Conservation (phyloP, 2,329 filamentous ascomycete genomes). For the Colletotrichum costaricense region DNA sequence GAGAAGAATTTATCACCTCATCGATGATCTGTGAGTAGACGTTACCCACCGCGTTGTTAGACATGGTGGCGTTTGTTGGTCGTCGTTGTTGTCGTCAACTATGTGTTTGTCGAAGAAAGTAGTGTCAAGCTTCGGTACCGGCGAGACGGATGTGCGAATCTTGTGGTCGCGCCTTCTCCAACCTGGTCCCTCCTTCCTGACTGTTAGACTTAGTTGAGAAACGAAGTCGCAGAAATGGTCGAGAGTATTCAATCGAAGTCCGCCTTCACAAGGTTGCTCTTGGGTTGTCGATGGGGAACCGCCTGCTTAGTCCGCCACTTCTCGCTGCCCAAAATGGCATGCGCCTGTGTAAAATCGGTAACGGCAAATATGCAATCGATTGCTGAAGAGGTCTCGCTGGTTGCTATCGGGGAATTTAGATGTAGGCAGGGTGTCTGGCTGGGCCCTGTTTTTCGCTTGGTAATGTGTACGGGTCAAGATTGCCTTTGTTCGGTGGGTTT, state of each 20-base stretch:
- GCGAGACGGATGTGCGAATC: not conserved
- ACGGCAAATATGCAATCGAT: not conserved
- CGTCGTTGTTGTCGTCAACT: not conserved
- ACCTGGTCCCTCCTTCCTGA: not conserved
- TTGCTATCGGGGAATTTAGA: not conserved
- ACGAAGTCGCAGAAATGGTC: not conserved
- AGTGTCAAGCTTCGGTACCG: not conserved
- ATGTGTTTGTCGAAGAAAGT: not conserved
- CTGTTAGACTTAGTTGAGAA: not conserved
- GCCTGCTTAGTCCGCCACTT: constrained; percentile 30
- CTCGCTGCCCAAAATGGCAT: constrained; percentile 24
- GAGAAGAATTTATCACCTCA: constrained; percentile 91
- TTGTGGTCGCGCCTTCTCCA: not conserved
- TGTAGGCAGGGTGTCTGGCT: constrained; percentile 27
- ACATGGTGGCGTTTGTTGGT: constrained; percentile 57
- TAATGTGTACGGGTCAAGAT: constrained; percentile 53
- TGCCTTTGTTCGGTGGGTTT: constrained; percentile 46
- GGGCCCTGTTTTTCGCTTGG: constrained; percentile 39
- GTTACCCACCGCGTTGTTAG: constrained; percentile 72
- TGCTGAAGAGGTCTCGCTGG: not conserved
- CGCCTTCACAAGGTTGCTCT: not conserved
- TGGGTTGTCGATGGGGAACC: not conserved
- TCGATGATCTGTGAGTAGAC: constrained; percentile 85
- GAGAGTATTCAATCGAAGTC: not conserved
- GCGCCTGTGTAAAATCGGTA: constrained; percentile 1